Base-by-base conservation (phyloP, 2,329 filamentous ascomycete genomes). In the Xylariaceae sp. region DNA sequence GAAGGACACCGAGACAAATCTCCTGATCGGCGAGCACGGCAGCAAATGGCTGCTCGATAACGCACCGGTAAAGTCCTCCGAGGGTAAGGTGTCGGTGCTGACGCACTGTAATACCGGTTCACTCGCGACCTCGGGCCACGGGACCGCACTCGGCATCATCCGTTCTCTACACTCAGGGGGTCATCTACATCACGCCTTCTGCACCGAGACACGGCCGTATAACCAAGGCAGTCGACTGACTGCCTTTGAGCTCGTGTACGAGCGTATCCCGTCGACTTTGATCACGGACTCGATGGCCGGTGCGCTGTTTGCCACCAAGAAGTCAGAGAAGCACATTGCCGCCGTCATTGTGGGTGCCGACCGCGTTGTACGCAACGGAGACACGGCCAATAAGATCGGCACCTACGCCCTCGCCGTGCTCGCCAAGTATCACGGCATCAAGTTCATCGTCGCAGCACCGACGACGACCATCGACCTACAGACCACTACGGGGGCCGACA, bases 101-200 rank as follows among this genome's bases (percentile, higher is more conserved):
- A 99, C 95, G 9, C 96, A 99, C 76, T 99, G 95, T 81, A 99
- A 99, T 75, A 99, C 95, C 19, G 95, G 95, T 24, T 97, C 94
- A 17, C 87, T 99, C 29, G 95, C 95, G 23, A 99, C 95, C 1
- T 96, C 95, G 14, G 95, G 95, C n/a, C 96, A 98, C 71, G 95
- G 95, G 48, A 99, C 95, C 9, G 95, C 95, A 0, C 81, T 99
- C 2, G 95, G 95, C 19, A 95, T 99, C 47, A 92, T 99, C 66
- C 90, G 95, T 55, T 91, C 90, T 4, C 81, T 99, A 4, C 85
- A 91, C 69, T 76, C 84, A 11, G 81, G 81, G 53, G 79, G 82
- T 4, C 79, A 85, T 6, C 82, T 99, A 21, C 82, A 87, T 61
- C 93, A 92, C 70, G 94, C 92, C 34, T 99, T 92, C 79, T 99